Evolutionary conservation across 1,139 yeast species (phyloP).

Genomic region (Hyphopichia wangnamkhiaoensis): DNA sequence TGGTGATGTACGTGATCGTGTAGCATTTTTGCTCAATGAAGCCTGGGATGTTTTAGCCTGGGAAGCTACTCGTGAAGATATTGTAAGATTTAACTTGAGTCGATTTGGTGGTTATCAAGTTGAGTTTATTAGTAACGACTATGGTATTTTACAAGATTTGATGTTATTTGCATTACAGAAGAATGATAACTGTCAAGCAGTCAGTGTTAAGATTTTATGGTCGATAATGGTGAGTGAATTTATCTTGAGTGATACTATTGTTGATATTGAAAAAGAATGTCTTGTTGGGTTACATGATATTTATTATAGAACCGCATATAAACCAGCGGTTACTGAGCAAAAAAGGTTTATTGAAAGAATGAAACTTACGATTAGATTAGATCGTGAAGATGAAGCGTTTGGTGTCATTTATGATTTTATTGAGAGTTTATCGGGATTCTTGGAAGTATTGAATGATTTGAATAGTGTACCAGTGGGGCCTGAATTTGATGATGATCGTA

Average conservation of each 20-base stretch:
- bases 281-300: constrained; percentile 64
- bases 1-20: constrained; percentile 62
- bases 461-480: constrained; percentile 77
- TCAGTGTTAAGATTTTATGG: constrained; percentile 73
- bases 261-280: constrained; percentile 65
- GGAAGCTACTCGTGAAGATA: constrained; percentile 63
- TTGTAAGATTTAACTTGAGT: constrained; percentile 59
- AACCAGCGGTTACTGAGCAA: constrained; percentile 60
- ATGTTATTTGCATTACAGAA: constrained; percentile 71
- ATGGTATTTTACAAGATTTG: constrained; percentile 63
- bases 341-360: constrained; percentile 52
- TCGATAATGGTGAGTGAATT: constrained; percentile 69
- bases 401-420: constrained; percentile 53
- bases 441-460: constrained; percentile 66
- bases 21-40: constrained; percentile 55
- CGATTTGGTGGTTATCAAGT: constrained; percentile 75
- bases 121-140: constrained; percentile 60
- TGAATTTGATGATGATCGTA: constrained; percentile 85
- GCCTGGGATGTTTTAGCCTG: constrained; percentile 79
- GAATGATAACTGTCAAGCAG: constrained; percentile 60
- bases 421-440: constrained; percentile 60
- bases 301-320: constrained; percentile 56
- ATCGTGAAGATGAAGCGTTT: constrained; percentile 68
- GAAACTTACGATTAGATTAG: constrained; percentile 54
- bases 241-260: constrained; percentile 56